Base-by-base conservation (phyloP, 768 basidiomycete genomes). In the Suillus spraguei region DNA sequence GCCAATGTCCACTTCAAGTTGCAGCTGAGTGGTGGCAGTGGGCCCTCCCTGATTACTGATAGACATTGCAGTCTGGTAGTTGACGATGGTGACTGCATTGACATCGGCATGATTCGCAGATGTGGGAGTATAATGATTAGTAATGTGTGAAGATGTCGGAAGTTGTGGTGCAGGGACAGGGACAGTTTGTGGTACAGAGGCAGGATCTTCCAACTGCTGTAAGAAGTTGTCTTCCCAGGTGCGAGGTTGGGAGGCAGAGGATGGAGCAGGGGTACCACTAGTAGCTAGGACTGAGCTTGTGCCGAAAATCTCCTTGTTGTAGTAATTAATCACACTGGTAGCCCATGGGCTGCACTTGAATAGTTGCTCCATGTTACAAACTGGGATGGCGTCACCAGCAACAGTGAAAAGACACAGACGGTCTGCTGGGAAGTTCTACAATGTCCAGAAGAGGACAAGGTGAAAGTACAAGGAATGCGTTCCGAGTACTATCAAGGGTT, bases 181-280 rank as follows among this genome's bases (percentile, higher is more conserved):
- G 4, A 17, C 3, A 1, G 56, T 16, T 38, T 33, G 32, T 46
- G 22, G 22, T 4, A 8, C 36, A 11, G 58, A 24, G 16, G 38
- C 32, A 42, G 58, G 36, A 41, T 41, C 42, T 28, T 59, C 58
- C 32, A 42, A 28, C 42, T 59, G 38, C 33, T 35, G 38, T 28
- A 59, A 24, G 38, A 59, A 42, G 22, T 59, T 14, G n/a, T 42
- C 58, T 24, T 59, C 38, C 58, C 58, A 59, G 42, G 58, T 59
- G 14, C 0, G 24, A 39, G 58, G n/a, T 46, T 46, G 58, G 20
- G 42, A n/a, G 20, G 42, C 42, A 22, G 36, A 32, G 22, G 58
- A 2, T 59, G 39, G 38, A 42, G 46, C 1, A 22, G 46, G 2
- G 13, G 46, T 47, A 24, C 46, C 13, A 10, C 32, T 41, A 33